Evolutionary conservation across 2,329 filamentous ascomycete species (phyloP), one percentile per base, ranked within the genome.

Genomic region (Achaetomium macrosporum): DNA sequence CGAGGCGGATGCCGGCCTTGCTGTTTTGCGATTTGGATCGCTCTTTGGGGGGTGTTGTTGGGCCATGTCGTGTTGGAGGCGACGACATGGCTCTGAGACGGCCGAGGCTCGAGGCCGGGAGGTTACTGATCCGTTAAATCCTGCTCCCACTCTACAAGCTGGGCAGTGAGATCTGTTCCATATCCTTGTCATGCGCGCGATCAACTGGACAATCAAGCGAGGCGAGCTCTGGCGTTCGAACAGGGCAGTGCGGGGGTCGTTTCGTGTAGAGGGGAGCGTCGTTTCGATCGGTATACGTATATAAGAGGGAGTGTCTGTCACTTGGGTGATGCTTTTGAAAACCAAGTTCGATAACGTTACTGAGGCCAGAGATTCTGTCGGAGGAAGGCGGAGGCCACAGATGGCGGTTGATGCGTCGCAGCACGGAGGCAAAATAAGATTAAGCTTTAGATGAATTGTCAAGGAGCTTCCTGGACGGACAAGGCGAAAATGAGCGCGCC

Each of bases 1-100:
- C 75, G 51, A 77, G 60, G 46, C 75, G 74, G 60, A 78, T 77
- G 54, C 69, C 68, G 40, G 69, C 65, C 39, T 64, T 64, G 60
- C 67, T 68, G 57, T 64, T 70, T 60, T 73, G 69, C 55, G 73
- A 72, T 30, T 66, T 67, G 36, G 69, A 68, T 50, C 69, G 69
- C 62, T 73, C 69, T 57, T 70, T 67, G 50, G 71, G 64, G 37
- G 71, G 70, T 59, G 60, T 68, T 50, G 63, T 57, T 52, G 58
- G 65, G 59, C 59, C 65, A 62, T 61, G 60, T 60, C 59, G 66
- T 54, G 53, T 57, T 45, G 59, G 49, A 50, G 63, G 60, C 56
- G 58, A 60, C 61, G 64, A 64, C 64, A 66, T 66, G 57, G 61
- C 62, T 54, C 51, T 60, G 54, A 57, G 46, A 58, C 59, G 50